Base-by-base conservation (phyloP, 805 yeast species). In the Saccharomycopsis fodiens region DNA sequence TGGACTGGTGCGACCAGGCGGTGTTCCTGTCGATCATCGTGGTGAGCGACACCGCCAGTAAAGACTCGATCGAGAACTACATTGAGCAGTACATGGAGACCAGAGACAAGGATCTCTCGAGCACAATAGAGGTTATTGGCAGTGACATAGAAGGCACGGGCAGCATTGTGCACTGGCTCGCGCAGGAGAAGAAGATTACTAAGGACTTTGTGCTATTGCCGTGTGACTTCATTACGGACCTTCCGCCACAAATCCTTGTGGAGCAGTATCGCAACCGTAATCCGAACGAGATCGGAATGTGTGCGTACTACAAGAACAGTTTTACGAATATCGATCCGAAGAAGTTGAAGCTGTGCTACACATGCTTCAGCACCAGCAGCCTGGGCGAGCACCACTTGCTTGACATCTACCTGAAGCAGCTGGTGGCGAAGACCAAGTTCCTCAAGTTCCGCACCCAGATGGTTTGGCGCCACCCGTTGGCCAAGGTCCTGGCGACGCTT, bases 1-100 rank as follows among this genome's bases (percentile, higher is more conserved):
- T 93, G 30, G 89, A 84, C 55, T 93, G 97, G 97, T 89, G 97
- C 68, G 88, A 80, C 57, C 72, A 73, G 58, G 96, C 94, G 2
- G 80, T 80, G 48, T 89, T 89, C 63, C 75, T 74, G 39, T 75
- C 74, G 39, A 74, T 85, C 39, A 77, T 84, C 17, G 70, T 89
- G 16, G 81, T 85, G 5, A 68, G 76, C 7, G 77, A 74, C 44
- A 58, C 63, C 8, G 73, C 67, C 2, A 72, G 76, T 27, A 59
- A 64, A 32, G 72, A 67, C 2, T 71, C 63, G 17, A 72, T 86
- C 16, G 60, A 64, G 20, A 61, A 61, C 12, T 77, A 43, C 35
- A 37, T 74, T 13, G 64, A 86, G 12, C 72, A 58, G 2, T 84
- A 76, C 57, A 60, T 70, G 48, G 48, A 58, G 1, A 61, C 59